These are phyloP conservation scores for Ascochyta fabae DNA, from an alignment of 2,329 filamentous ascomycete genomes.

Conservation along the genomic window DNA sequence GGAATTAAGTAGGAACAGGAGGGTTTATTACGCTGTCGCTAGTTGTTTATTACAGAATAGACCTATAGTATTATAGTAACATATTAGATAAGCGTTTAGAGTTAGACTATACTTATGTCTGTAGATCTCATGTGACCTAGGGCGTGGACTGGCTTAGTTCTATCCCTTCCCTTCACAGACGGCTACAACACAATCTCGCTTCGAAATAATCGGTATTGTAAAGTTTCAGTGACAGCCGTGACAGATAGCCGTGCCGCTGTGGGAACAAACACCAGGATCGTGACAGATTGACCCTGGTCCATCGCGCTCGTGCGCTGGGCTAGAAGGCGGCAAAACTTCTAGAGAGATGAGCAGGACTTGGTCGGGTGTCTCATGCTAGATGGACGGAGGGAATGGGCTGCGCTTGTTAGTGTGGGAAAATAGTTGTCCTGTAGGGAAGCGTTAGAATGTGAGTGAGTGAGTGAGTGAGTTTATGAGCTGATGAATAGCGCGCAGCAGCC, in stretches of 20 bases:
- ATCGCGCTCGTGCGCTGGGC: background rate
- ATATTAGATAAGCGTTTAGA: too few relatives aligned
- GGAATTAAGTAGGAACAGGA: too few relatives aligned
- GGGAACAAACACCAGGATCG: background rate
- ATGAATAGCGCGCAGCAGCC: background rate
- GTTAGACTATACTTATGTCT: too few relatives aligned
- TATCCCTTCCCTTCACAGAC: too few relatives aligned
- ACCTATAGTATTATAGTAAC: too few relatives aligned
- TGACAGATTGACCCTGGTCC: background rate
- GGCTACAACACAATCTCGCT: background rate
- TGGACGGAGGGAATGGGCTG: background rate
- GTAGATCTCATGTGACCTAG: too few relatives aligned
- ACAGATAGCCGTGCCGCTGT: conserved; percentile 1
- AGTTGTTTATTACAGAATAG: too few relatives aligned
- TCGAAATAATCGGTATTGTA: background rate
- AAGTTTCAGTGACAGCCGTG: background rate
- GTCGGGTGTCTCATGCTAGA: background rate
- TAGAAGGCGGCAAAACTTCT: background rate
- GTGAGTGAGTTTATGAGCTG: background rate
- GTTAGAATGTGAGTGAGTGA: too few relatives aligned
- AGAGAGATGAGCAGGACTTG: background rate
- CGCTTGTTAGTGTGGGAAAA: background rate
- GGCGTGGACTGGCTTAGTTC: too few relatives aligned
- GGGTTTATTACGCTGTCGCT: accelerated
- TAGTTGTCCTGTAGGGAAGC: background rate